These are phyloP conservation scores for Paecilomyces variotii DNA, from an alignment of 2,329 filamentous ascomycete species.

Conservation along the genomic window DNA sequence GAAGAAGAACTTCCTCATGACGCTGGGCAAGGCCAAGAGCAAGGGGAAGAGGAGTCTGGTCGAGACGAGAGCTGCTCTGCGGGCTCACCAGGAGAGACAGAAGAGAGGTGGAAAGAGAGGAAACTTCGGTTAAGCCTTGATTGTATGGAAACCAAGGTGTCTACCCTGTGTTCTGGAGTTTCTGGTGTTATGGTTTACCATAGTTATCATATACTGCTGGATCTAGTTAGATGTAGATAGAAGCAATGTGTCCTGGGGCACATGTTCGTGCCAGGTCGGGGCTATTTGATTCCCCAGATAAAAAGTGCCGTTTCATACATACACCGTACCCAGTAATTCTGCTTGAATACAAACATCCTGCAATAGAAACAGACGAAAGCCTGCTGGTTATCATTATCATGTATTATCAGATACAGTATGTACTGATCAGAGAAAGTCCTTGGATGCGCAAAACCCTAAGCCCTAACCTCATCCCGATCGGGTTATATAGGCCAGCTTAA, in stretches of 20 bases:
- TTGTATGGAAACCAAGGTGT: neutral
- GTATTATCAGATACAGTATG: too few relatives aligned
- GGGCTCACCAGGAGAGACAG: constrained; percentile 70
- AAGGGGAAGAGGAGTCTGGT: constrained; percentile 93
- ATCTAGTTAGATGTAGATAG: neutral
- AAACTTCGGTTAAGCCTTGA: constrained; percentile 43
- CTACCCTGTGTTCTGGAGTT: neutral
- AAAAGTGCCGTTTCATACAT: neutral
- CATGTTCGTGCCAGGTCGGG: neutral
- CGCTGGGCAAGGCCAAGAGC: constrained; percentile 84
- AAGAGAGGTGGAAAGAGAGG: constrained; percentile 77
- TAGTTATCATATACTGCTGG: neutral
- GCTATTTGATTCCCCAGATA: neutral
- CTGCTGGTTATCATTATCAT: too few relatives aligned
- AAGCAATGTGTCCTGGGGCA: neutral
- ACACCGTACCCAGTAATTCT: too few relatives aligned
- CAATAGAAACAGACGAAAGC: too few relatives aligned
- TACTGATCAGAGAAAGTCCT: too few relatives aligned
- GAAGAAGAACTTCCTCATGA: constrained; percentile 99
- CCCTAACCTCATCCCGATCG: constrained; percentile 5
- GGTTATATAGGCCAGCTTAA: constrained; percentile 11
- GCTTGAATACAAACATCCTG: too few relatives aligned
- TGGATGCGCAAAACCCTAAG: neutral
- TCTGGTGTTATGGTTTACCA: neutral
- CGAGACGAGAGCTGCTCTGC: constrained; percentile 72